Evolutionary conservation across 306 rosid genomes (phyloP), one percentile per base, ranked within the genome.

Genomic region (Cucumis sativus): DNA sequence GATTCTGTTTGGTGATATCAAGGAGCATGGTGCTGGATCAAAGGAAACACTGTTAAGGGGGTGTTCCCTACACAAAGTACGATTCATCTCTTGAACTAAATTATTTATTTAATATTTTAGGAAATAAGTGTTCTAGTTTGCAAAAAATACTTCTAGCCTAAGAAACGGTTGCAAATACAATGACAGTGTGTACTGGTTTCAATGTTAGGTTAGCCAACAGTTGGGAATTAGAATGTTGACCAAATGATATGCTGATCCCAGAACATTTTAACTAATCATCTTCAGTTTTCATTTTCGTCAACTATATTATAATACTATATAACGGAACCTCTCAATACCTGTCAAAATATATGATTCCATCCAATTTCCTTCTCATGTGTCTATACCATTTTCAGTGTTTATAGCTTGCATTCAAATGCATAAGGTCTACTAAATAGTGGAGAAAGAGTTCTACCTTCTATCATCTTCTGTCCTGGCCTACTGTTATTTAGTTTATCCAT

Each of bases 31-130:
- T 23, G 78, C 78, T 41, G 82, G 74, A 73, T 75, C 80, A 10
- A 79, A 85, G 75, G 91, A 89, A 75, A 85, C 86, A 66, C 78
- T 90, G 84, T 85, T 83, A 56, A 88, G 96, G 82, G 98, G 97
- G 74, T 88, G 91, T 84, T 92, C 98, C 78, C 87, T 95, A 70
- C 96, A 89, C 83, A 95, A 95, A 87, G 98, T 95, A 90, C 69
- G 90, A 21, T 74, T 57, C 61, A 21, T 83, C 66, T 17, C 49
- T 49, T 71, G 6, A 66, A 41, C 10, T 25, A 80, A 54, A 52
- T 59, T 82, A 69, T 30, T 72, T 30, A 25, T 82, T 76, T 76
- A 63, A 49, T 23, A 66, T 55, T 40, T 60, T 61, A 35, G 77
- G 18, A 54, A 72, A 78, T 66, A 12, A 49, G 15, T 16, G 60